Evolutionary conservation across 1,284 basidiomycete species (phyloP), one percentile per base, ranked within the genome.

Genomic region (Ustilago esculenta): DNA sequence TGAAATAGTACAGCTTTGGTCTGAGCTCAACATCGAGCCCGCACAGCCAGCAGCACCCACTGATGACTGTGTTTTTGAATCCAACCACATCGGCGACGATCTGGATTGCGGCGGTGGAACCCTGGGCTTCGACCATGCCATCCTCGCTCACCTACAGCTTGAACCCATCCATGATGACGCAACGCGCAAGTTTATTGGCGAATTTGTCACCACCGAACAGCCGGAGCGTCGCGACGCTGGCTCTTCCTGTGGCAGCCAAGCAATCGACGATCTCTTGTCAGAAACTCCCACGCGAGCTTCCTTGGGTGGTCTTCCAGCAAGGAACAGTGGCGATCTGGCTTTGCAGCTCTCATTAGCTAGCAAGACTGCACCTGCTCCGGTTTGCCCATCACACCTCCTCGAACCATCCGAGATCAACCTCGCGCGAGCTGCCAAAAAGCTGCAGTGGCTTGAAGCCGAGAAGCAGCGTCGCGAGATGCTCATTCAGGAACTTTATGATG

Each of bases 401-500:
- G 64, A 64, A 20, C 73, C 72, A 7, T 57, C 59, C 21, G 53
- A 71, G 23, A 37, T 35, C 48, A 70, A 68, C 37, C 47, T 75
- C 25, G 40, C 60, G 4, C 49, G 39, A 10, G 69, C 70, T 2
- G 51, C 58, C 3, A 49, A 46, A 15, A 67, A 56, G 44, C 32
- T 60, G 7, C 49, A 58, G 15, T 63, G 55, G 54, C 67, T 81
- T 21, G 76, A 79, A 39, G 50, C 51, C 12, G 78, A 79, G 39
- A 81, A 77, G 64, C 44, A 54, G 30, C 45, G 68, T 30, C 66
- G 80, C 20, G 77, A 79, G 53, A 58, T 64, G 43, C 53, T 63
- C 37, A 80, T 81, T 36, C 80, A 81, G 57, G 48, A 68, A 10
- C 52, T 79, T 6, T 81, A 80, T 58, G 80, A 81, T 48, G 77